Base-by-base conservation (phyloP, 176 grass and related monocot species). In the Dactylis glomerata region DNA sequence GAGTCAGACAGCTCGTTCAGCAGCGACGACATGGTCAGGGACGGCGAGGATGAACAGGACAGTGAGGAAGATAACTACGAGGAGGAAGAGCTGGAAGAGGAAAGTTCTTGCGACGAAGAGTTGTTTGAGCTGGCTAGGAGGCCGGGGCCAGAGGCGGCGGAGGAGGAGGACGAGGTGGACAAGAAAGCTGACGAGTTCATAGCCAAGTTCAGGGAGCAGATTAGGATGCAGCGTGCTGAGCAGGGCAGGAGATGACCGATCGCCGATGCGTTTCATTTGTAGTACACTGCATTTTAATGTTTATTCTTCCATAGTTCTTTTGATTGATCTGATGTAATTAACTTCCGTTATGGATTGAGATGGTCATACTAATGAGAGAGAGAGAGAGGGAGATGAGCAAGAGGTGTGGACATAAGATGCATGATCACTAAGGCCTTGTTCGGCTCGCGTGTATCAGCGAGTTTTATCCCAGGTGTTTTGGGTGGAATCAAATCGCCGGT, bases 171-270 rank as follows among this genome's bases (percentile, higher is more conserved):
- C 41, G 95, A 94, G 75, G 95, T 97, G 78, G 95, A 97, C 77
- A 94, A 82, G 87, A 97, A 97, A 61, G 95, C 95, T 6, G 88
- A 97, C 71, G 92, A 97, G 81, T 97, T 97, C 86, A 97, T 97
- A 10, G 95, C 92, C 75, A 97, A 94, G 68, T 97, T 97, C 68
- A 92, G 95, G 81, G 88, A 97, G 86, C 92, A 97, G 86, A 97
- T 97, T 19, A 91, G 90, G 65, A 87, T 92, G 80, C 95, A 94
- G 90, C 92, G 81, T 36, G 69, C 67, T 63, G 84, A 88, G 11
- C 82, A 59, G 38, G 67, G 44, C 28, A 79, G 68, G 57, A 83
- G 84, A 89, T 74, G 68, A 76, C 15, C 42, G 15, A 50, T 31
- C 42, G 32, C 16, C 51, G 28, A n/a, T 28, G 31, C 22, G 66